A percentile compares a stretch with the other conserved stretches of the same genome.
Evolutionary conservation across 805 yeast species (phyloP).

Genomic region (Naumovozyma baii): DNA sequence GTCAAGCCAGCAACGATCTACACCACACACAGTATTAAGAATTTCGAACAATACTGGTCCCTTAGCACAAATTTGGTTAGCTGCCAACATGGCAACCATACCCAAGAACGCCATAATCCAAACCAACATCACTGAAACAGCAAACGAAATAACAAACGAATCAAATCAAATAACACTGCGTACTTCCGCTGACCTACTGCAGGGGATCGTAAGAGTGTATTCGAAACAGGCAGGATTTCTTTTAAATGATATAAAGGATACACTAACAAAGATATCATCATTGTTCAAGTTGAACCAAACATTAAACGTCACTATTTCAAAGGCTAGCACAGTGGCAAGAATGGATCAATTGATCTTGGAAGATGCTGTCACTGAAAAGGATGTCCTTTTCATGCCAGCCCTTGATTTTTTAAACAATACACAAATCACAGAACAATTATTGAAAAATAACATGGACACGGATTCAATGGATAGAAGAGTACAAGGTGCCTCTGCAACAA

Average conservation of each 20-base stretch:
- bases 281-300: constrained; percentile 42
- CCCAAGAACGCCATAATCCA: constrained; percentile 47
- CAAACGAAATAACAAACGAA: constrained; percentile 50
- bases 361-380: constrained; percentile 73
- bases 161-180: constrained; percentile 52
- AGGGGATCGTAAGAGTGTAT: constrained; percentile 81
- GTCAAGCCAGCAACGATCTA: not conserved
- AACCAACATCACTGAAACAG: constrained; percentile 60
- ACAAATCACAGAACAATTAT: constrained; percentile 8
- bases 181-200: constrained; percentile 73
- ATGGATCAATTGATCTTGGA: constrained; percentile 51
- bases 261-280: constrained; percentile 58
- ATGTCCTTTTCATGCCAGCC: constrained; percentile 60
- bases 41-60: constrained; percentile 61
- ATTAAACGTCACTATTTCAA: constrained; percentile 48
- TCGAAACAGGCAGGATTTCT: constrained; percentile 76
- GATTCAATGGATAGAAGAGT: constrained; percentile 22
- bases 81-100: constrained; percentile 55
- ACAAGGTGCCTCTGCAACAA: constrained; percentile 23
- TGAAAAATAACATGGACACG: constrained; percentile 6
- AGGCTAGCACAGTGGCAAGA: constrained; percentile 51
- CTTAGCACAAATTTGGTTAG: constrained; percentile 83
- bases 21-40: constrained; percentile 8
- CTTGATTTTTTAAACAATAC: constrained; percentile 27
- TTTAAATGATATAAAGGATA: constrained; percentile 74